A percentile compares a stretch with the other conserved stretches of the same genome.
Conservation (phyloP, 176 grass and related monocot species). For the Alopecurus myosuroides region DNA sequence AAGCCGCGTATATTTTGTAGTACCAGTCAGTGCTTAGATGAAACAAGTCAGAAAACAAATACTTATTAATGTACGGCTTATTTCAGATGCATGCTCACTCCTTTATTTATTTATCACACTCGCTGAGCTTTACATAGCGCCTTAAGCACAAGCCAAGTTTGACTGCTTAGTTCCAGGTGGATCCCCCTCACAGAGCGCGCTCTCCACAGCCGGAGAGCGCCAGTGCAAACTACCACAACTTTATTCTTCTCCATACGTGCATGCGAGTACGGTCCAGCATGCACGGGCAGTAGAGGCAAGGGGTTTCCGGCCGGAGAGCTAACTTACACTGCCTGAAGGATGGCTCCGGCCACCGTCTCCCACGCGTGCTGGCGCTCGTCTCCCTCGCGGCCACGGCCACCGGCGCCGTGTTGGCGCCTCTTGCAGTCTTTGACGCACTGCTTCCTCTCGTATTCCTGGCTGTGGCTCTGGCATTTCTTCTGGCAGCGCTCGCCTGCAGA, state of each 20-base stretch:
- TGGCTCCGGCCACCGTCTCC: constrained; percentile 12
- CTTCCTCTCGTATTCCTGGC: neutral
- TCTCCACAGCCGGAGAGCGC: neutral
- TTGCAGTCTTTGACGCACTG: neutral
- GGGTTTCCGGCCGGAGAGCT: neutral
- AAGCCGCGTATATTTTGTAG: too few relatives aligned
- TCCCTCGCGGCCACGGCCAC: constrained; percentile 5
- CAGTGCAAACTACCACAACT: neutral
- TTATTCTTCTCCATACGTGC: neutral
- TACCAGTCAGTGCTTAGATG: neutral
- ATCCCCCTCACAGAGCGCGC: neutral
- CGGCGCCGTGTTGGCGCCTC: neutral
- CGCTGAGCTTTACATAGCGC: neutral
- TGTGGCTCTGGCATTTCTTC: neutral
- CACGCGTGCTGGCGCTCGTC: neutral
- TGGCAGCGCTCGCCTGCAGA: neutral
- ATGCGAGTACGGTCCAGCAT: neutral
- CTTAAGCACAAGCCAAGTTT: neutral
- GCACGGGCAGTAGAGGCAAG: neutral
- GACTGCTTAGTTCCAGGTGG: neutral
- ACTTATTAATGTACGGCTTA: too few relatives aligned
- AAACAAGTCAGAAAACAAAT: neutral
- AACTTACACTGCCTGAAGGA: constrained; percentile 21
- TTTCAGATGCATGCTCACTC: neutral
- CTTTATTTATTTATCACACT: neutral